Evolutionary conservation across 768 basidiomycete genomes (phyloP).

Genomic region (Pleurotus pulmonarius): DNA sequence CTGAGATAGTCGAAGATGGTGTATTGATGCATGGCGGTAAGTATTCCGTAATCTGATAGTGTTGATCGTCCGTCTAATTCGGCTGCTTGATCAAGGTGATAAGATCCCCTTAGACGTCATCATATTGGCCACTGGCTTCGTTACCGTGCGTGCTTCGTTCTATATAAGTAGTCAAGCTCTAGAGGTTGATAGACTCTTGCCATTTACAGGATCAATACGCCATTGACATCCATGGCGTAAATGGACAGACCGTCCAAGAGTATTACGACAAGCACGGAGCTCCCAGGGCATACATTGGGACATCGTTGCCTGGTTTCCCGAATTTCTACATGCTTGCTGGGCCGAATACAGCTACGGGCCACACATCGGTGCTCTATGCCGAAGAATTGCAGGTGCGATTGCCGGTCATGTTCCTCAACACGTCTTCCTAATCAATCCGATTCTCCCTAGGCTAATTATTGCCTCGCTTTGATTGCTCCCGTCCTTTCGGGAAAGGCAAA

Average conservation of each 20-base stretch:
- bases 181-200: neutral
- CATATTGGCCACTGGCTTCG: conserved; percentile 36
- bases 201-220: conserved; percentile 28
- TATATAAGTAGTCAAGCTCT: neutral
- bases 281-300: conserved; percentile 42
- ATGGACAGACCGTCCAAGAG: conserved; percentile 29
- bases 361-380: conserved; percentile 40
- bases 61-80: neutral
- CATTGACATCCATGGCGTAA: conserved; percentile 25
- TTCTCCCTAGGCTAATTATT: conserved; percentile 34
- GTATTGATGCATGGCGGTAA: conserved; percentile 36
- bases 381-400: conserved; percentile 38
- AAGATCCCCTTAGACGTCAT: conserved; percentile 32
- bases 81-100: conserved; percentile 20
- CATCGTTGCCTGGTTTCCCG: conserved; percentile 40
- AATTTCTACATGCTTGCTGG: conserved; percentile 40
- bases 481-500: conserved; percentile 27
- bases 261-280: conserved; percentile 35
- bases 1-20: conserved; percentile 35
- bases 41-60: neutral
- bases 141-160: conserved; percentile 16
- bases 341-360: conserved; percentile 40
- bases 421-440: neutral
- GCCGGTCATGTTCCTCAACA: neutral
- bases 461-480: conserved; percentile 35